These are phyloP conservation scores for Euphrasia confusa DNA, from an alignment of 257 asterid genomes.

Conservation along the genomic window DNA sequence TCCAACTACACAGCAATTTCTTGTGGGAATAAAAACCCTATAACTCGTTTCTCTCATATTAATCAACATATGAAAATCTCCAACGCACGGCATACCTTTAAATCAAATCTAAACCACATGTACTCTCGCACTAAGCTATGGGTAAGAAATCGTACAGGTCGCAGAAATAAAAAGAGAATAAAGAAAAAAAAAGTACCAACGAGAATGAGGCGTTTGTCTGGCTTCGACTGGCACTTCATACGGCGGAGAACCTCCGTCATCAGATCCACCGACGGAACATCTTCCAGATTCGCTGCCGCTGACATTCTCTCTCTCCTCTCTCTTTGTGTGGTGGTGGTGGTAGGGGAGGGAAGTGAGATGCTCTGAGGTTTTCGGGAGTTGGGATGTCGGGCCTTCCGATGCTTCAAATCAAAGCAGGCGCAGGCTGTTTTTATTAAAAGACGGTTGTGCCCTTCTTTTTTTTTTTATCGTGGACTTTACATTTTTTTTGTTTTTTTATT, in stretches of 20 bases:
- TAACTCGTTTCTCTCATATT: constrained; percentile 7
- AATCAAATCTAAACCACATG: constrained; percentile 18
- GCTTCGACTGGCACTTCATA: constrained; percentile 64
- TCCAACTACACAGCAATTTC: constrained; percentile 5
- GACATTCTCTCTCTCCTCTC: constrained; percentile 1
- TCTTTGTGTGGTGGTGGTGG: constrained; percentile 5
- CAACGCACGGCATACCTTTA: neutral
- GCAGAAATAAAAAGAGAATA: neutral
- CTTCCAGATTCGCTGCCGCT: constrained; percentile 50
- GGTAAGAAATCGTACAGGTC: neutral
- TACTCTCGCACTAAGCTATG: no score
- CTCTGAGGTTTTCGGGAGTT: constrained; percentile 22
- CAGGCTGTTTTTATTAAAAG: neutral
- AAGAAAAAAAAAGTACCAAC: constrained; percentile 37
- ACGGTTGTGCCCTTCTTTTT: neutral
- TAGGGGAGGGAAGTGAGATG: constrained; percentile 1
- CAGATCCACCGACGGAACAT: constrained; percentile 60
- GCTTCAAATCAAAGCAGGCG: constrained; percentile 21
- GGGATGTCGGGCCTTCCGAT: constrained; percentile 19
- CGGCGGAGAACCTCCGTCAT: constrained; percentile 85
- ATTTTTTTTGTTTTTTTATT: no score
- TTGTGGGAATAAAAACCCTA: neutral
- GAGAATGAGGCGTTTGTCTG: constrained; percentile 83
- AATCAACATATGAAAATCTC: constrained; percentile 5
- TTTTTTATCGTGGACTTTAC: no score